Evolutionary conservation across 345 rosid genomes (phyloP), one percentile per base, ranked within the genome.

Genomic region (Cardamine chenopodiifolia): DNA sequence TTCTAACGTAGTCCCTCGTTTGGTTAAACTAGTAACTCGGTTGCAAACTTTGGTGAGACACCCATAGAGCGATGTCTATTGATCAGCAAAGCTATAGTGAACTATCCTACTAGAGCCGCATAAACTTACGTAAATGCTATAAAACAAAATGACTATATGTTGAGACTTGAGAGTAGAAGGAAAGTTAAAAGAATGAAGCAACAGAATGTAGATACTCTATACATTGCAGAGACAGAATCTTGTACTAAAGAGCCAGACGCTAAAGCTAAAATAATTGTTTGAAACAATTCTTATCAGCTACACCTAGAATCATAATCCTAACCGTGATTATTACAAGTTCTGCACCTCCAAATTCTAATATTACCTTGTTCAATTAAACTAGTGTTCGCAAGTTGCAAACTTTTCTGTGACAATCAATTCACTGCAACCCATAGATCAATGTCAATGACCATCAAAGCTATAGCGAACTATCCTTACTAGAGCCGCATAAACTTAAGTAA

Each of bases 231-330:
- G 7, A 29, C 19, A 70, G 58, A 20, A 45, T 20, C 73, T 57
- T 26, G 29, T 19, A 68, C 22, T 3, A 42, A 19, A 44, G 23
- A 57, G 23, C 74, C 4, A 70, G 63, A 54, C 8, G 29, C 54
- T 55, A 69, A 29, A 34, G 49, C n/a, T 23, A 31, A 20, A 3
- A 13, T 12, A 37, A 48, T 26, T 2, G 5, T 48, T 49, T 34
- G 39, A 48, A 44, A 70, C 45, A 57, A 19, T 20, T 1, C 6
- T 72, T 7, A 17, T 62, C 18, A 50, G n/a, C 68, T 52, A 42
- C 26, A 61, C 25, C 34, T 14, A 71, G 13, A n/a, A 61, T 61
- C 40, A 45, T 2, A 61, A 12, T 62, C 39, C 49, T 15, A 70
- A 56, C 45, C 44, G 28, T 44, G 11, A 26, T 49, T 18, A 17